phyloP scores from a whole-genome alignment of 2,329 filamentous ascomycete genomes.

The Pleomassaria siparia region DNA sequence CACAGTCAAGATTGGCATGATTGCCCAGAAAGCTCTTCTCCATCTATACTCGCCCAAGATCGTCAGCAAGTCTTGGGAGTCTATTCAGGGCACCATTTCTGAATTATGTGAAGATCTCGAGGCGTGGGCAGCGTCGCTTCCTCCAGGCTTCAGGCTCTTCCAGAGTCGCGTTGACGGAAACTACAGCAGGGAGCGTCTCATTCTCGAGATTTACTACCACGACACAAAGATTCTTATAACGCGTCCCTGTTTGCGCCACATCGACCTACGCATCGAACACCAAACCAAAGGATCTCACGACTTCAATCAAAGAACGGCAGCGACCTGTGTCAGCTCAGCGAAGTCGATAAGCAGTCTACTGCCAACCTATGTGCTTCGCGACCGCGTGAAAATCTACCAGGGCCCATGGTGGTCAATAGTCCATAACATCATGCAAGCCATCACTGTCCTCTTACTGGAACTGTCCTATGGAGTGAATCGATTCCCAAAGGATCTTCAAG shows the following conservation, averaged over 20 bases:
- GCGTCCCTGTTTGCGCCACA: conserved; percentile 43
- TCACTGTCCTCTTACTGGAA: conserved; percentile 41
- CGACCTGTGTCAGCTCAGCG: conserved; percentile 38
- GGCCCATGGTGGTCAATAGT: conserved; percentile 46
- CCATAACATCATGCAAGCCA: conserved; percentile 44
- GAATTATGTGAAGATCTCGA: conserved; percentile 33
- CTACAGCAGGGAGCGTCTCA: conserved; percentile 17
- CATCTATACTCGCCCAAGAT: conserved; percentile 36
- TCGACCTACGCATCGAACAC: conserved; percentile 33
- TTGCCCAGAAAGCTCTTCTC: conserved; percentile 33
- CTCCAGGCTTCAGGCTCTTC: conserved; percentile 22
- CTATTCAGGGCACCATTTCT: conserved; percentile 33
- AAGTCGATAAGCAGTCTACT: conserved; percentile 35
- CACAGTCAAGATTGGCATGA: conserved; percentile 24
- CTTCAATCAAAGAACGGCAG: conserved; percentile 36
- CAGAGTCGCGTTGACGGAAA: conserved; percentile 1
- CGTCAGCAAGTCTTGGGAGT: conserved; percentile 36
- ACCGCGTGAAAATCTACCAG: conserved; percentile 17
- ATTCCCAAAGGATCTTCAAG: conserved; percentile 21
- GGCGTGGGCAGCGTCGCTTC: conserved; percentile 34
- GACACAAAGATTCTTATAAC: conserved; percentile 38
- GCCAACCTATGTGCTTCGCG: conserved; percentile 25
- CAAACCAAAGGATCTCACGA: conserved; percentile 31
- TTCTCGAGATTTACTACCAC: conserved; percentile 22
- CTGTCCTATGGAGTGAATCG: conserved; percentile 31